Percentiles rank a stretch among this genome's conserved stretches.
These are phyloP conservation scores for Rhizopogon sp. DNA, from an alignment of 768 basidiomycete species.

Conservation along the genomic window DNA sequence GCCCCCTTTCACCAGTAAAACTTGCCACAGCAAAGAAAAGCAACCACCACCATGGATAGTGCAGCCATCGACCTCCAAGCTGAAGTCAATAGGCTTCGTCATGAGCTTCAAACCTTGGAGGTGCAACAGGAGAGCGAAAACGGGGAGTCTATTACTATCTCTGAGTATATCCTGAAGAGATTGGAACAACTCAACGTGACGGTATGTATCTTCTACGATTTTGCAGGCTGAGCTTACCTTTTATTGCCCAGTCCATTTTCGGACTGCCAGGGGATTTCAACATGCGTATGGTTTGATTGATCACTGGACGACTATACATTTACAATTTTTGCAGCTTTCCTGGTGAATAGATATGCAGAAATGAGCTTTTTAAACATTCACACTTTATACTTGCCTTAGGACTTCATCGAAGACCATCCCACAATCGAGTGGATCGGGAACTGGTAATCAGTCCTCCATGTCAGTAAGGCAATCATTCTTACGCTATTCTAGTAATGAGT, in stretches of 20 bases:
- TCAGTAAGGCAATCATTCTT: not conserved
- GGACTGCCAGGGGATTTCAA: conserved; percentile 90
- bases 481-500: conserved; percentile 54
- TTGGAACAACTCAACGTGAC: conserved; percentile 61
- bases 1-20: not conserved
- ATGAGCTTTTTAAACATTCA: not conserved
- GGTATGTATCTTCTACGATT: conserved; percentile 28
- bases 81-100: conserved; percentile 41
- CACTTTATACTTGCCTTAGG: conserved; percentile 34
- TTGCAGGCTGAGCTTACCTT: not conserved
- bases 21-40: not conserved
- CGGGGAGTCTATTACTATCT: conserved; percentile 44
- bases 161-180: conserved; percentile 57
- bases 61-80: conserved; percentile 28
- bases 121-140: conserved; percentile 10
- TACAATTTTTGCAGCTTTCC: conserved; percentile 16
- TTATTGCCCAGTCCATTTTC: conserved; percentile 57
- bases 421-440: conserved; percentile 85
- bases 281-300: conserved; percentile 36
- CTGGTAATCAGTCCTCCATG: conserved; percentile 39
- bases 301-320: not conserved
- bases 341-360: conserved; percentile 14
- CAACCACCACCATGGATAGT: conserved; percentile 11
- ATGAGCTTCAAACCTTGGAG: conserved; percentile 40
- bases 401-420: conserved; percentile 77